Base-by-base conservation (phyloP, 768 basidiomycete species). In the Floccularia luteovirens region DNA sequence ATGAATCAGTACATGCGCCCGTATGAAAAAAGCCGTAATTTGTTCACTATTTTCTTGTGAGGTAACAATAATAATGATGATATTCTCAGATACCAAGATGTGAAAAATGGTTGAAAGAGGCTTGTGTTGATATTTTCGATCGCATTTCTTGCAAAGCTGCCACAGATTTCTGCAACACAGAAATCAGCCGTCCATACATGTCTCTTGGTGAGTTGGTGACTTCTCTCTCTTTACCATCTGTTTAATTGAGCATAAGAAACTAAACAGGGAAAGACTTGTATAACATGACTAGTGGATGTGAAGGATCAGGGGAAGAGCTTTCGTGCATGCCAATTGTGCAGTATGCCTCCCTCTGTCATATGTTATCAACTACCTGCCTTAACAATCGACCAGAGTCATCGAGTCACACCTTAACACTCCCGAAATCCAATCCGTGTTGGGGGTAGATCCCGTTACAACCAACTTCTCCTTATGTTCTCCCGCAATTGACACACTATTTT, bases 91-190 rank as follows among this genome's bases (percentile, higher is more conserved):
- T 86, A 0, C 75, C 81, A 1, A 70, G 78, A 37, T 90, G 88
- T 58, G 58, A 77, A 44, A 69, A 68, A 46, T 69, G 70, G 52
- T 57, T 82, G 54, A 61, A 67, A 24, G 52, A 61, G 25, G 63
- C 69, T 31, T 90, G 87, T 50, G 62, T 82, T 12, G 72, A 86
- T 31, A 57, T 62, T 5, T 79, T 77, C 40, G 85, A 92, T 52
- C 61, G 63, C 10, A 77, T 85, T 21, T 63, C 69, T 38, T 90
- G 89, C 48, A 53, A 55, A 8, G 80, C 81, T 11, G 82, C 85
- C 1, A 59, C 69, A 21, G 48, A 48, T 3, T 86, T 85, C 54
- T 91, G 89, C 58, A 44, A 69, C n/a, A 56, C 51, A 12, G 67
- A 73, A 42, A 55, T 87, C n/a, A n/a, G n/a, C n/a, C n/a, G n/a